Conservation (phyloP, 192 early-diverging fungal species). For the Coemansia sp. region DNA sequence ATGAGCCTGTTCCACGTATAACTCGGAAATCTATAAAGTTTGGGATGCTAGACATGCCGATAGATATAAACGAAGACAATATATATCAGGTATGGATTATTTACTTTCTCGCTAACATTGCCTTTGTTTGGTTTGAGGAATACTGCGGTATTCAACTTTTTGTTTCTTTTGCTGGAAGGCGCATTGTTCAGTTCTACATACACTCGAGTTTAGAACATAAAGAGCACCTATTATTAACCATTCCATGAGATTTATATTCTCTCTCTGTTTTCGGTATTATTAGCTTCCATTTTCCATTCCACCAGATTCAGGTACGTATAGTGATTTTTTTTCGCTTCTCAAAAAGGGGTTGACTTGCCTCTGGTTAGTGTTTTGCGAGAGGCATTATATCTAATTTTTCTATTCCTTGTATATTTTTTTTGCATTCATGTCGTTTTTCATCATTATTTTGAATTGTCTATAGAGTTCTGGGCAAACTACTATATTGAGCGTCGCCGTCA, state of each 20-base stretch:
- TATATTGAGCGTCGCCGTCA: constrained; percentile 32
- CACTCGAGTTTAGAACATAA: background rate
- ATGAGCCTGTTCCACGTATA: background rate
- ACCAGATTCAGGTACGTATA: constrained; percentile 37
- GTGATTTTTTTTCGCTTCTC: background rate
- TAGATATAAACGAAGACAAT: constrained; percentile 6
- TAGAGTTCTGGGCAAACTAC: constrained; percentile 32
- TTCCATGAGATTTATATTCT: background rate
- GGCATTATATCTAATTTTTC: background rate
- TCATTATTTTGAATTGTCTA: background rate
- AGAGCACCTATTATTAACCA: constrained; percentile 10
- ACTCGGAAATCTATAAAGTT: constrained; percentile 18
- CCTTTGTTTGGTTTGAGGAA: constrained; percentile 12
- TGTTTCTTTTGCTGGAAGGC: background rate
- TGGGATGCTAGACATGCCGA: constrained; percentile 24
- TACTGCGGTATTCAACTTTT: background rate
- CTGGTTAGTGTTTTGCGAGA: background rate
- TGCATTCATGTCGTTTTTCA: background rate
- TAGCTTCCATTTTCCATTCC: constrained; percentile 36
- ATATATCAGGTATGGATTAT: constrained; percentile 11
- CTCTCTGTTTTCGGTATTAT: background rate
- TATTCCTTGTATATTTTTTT: background rate
- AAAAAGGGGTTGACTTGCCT: too few species aligned
- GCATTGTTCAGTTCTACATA: constrained; percentile 4
- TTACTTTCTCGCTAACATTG: constrained; percentile 18